These are phyloP conservation scores for Adansonia rubrostipa DNA, from an alignment of 441 rosid species.

Conservation along the genomic window DNA sequence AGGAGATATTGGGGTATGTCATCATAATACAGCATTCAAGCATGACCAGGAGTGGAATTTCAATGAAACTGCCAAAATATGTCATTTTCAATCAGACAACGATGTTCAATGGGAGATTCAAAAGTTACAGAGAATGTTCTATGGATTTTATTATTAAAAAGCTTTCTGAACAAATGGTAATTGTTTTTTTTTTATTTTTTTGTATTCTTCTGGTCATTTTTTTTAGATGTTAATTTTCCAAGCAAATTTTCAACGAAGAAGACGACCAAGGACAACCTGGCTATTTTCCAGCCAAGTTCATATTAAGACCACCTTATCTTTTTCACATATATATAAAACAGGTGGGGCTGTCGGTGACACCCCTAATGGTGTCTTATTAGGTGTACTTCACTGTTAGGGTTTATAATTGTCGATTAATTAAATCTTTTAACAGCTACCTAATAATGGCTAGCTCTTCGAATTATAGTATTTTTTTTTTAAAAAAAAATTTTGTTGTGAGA, in stretches of 20 bases:
- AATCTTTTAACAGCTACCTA: neutral
- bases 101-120: neutral
- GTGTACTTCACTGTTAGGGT: neutral
- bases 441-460: neutral
- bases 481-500: too few species aligned
- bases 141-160: neutral
- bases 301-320: neutral
- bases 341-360: neutral
- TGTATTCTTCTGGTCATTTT: neutral
- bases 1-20: neutral
- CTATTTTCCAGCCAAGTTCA: neutral
- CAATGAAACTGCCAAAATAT: neutral
- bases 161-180: neutral
- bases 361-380: neutral
- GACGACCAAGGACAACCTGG: neutral
- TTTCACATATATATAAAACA: neutral
- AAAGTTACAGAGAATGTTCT: neutral
- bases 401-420: neutral
- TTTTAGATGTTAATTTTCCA: neutral
- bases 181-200: neutral
- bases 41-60: neutral
- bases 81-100: neutral
- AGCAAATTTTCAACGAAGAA: neutral
- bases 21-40: neutral
- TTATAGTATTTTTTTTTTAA: too few species aligned